phyloP scores from a whole-genome alignment of 805 yeast genomes.

The Zygosaccharomyces gambellarensis region DNA sequence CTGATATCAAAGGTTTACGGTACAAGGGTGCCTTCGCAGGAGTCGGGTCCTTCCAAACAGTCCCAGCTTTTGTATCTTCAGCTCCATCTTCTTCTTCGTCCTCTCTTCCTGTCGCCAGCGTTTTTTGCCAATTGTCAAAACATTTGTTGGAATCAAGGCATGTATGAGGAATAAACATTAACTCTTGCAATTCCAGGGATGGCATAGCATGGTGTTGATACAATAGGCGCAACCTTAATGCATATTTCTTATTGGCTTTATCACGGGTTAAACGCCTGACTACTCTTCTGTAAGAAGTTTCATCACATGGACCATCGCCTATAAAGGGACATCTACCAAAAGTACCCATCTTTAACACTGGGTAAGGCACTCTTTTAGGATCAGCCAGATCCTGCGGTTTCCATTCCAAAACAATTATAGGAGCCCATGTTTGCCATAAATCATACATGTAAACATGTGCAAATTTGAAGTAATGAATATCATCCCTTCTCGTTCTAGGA shows the following conservation, averaged over 20 bases:
- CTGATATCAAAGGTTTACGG: constrained; percentile 5
- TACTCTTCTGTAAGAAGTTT: constrained; percentile 26
- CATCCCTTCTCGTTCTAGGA: constrained; percentile 78
- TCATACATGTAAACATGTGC: constrained; percentile 79
- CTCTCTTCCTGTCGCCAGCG: constrained; percentile 4
- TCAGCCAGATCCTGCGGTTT: constrained; percentile 33
- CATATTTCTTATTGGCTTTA: constrained; percentile 29
- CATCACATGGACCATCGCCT: constrained; percentile 43
- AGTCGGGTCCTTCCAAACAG: constrained; percentile 29
- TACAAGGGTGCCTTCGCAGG: constrained; percentile 5
- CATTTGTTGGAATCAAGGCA: constrained; percentile 22
- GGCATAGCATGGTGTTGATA: constrained; percentile 32
- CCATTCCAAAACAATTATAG: constrained; percentile 84
- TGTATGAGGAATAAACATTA: constrained; percentile 24
- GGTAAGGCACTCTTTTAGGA: constrained; percentile 38
- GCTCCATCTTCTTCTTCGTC: constrained; percentile 4
- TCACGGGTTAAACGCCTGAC: constrained; percentile 33
- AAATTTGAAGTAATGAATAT: constrained; percentile 72
- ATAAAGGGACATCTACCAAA: constrained; percentile 79
- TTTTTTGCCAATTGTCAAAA: constrained; percentile 17
- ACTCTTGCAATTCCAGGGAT: constrained; percentile 5
- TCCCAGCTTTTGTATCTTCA: constrained; percentile 39
- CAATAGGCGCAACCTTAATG: constrained; percentile 28
- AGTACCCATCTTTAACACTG: constrained; percentile 30
- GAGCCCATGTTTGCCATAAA: constrained; percentile 68